Base-by-base conservation (phyloP, 1,139 yeast genomes). In the Hemisphaericaspora subhashii region DNA sequence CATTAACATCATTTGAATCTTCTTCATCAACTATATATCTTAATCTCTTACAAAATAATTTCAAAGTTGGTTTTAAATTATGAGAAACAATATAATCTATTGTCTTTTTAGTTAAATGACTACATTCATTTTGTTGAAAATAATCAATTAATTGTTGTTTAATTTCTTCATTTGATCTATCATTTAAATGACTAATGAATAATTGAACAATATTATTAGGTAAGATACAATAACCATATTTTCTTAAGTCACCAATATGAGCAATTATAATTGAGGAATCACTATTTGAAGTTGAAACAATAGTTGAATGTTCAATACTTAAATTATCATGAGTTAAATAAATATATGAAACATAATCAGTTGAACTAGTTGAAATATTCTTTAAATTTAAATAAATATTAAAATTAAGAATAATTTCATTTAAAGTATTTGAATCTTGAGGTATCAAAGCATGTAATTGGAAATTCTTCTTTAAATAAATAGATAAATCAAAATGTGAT, bases 31-130 rank as follows among this genome's bases (percentile, higher is more conserved):
- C 51, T 35, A 67, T 57, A 56, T 72, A 82, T 36, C 87, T 64
- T n/a, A 79, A 54, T 40, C 83, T 62, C 44, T 72, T 68, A 37
- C 71, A 65, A 26, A 61, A 59, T 13, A 80, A 55, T 44, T 71
- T 76, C 60, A 51, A 62, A 39, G 57, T 66, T 16, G 79, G 88
- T 54, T 67, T 68, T 48, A 72, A 66, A 31, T 66, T 60, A 47
- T 72, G 72, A 12, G 74, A 64, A 22, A 75, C 57, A 12, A 81
- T 60, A 65, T 80, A 74, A 45, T 79, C 81, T 7, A 78, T 48
- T 3, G 82, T 65, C 18, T 72, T 50, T 50, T 70, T 76, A n/a
- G 79, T 73, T 47, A 79, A 56, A 36, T 72, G 60, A 32, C 62
- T 55, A 13, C 55, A 51, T 3, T 39, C 44, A 15, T 58, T 46